Percentiles rank a stretch among this genome's conserved stretches.
phyloP scores from a whole-genome alignment of 108 stramenopile genomes.

The Conticribra guillardii region DNA sequence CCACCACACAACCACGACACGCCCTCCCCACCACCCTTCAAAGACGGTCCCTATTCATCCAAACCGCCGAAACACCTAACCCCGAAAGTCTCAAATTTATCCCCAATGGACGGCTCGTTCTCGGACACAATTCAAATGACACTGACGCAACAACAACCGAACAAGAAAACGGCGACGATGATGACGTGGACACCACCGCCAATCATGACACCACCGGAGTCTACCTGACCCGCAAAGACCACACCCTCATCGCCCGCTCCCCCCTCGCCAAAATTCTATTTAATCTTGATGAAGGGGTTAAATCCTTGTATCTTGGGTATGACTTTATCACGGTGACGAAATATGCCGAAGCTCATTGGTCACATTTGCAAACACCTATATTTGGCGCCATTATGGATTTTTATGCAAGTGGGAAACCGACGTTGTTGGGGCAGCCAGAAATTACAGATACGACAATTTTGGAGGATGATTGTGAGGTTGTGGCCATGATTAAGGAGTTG shows the following conservation, averaged over 20 bases:
- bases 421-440: constrained; percentile 67
- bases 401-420: constrained; percentile 73
- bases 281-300: constrained; percentile 82
- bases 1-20: neutral
- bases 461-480: constrained; percentile 96
- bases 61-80: constrained; percentile 97
- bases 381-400: constrained; percentile 95
- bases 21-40: neutral
- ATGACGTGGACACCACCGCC: constrained; percentile 60
- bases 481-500: constrained; percentile 99
- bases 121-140: constrained; percentile 29
- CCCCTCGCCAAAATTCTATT: constrained; percentile 88
- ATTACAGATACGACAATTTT: constrained; percentile 94
- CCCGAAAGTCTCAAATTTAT: constrained; percentile 97
- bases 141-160: constrained; percentile 15
- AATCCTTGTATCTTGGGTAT: constrained; percentile 91
- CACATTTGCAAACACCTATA: constrained; percentile 82
- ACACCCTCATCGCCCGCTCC: constrained; percentile 70
- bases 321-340: constrained; percentile 99
- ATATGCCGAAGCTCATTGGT: constrained; percentile 84
- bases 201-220: constrained; percentile 70
- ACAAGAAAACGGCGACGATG: constrained; percentile 51
- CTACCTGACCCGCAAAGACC: constrained; percentile 57
- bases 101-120: constrained; percentile 76
- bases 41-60: constrained; percentile 89